These are phyloP conservation scores for Calonectria honghensis DNA, from an alignment of 2,329 filamentous ascomycete species.

Conservation along the genomic window DNA sequence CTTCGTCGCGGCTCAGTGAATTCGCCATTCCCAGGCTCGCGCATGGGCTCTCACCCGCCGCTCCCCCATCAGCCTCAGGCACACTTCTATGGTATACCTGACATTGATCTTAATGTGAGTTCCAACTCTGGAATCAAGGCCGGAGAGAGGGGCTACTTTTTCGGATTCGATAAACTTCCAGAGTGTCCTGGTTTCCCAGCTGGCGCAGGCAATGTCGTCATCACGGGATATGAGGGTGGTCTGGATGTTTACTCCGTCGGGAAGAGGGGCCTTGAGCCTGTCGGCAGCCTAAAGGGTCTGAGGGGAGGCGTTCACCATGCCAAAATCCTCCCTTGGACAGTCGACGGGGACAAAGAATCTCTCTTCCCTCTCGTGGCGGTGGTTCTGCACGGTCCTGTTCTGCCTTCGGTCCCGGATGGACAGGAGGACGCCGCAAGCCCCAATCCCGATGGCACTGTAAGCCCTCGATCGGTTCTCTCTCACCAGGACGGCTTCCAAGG, in stretches of 20 bases:
- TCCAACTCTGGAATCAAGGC: constrained; percentile 74
- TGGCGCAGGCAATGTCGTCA: constrained; percentile 77
- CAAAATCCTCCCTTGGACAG: constrained; percentile 85
- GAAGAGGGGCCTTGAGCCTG: constrained; percentile 81
- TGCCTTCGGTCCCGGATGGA: constrained; percentile 66
- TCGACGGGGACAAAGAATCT: constrained; percentile 70
- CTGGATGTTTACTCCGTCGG: constrained; percentile 85
- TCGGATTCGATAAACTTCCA: constrained; percentile 85
- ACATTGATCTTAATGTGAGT: constrained; percentile 82
- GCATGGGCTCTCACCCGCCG: constrained; percentile 73
- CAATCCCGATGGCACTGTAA: constrained; percentile 64
- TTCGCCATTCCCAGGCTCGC: constrained; percentile 68
- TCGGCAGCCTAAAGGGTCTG: constrained; percentile 84
- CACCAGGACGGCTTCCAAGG: constrained; percentile 61
- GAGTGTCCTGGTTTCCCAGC: constrained; percentile 61
- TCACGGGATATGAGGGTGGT: constrained; percentile 88
- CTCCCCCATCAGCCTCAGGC: constrained; percentile 84
- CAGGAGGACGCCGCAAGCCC: constrained; percentile 63
- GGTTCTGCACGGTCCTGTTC: constrained; percentile 84
- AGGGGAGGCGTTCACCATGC: constrained; percentile 87
- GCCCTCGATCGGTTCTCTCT: constrained; percentile 63
- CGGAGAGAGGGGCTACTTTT: constrained; percentile 84
- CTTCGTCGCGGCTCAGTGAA: constrained; percentile 70
- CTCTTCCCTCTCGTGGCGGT: constrained; percentile 85
- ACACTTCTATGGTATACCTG: constrained; percentile 85